Conservation (phyloP, 2,329 filamentous ascomycete genomes). For the Dothidotthia symphoricarpi region DNA sequence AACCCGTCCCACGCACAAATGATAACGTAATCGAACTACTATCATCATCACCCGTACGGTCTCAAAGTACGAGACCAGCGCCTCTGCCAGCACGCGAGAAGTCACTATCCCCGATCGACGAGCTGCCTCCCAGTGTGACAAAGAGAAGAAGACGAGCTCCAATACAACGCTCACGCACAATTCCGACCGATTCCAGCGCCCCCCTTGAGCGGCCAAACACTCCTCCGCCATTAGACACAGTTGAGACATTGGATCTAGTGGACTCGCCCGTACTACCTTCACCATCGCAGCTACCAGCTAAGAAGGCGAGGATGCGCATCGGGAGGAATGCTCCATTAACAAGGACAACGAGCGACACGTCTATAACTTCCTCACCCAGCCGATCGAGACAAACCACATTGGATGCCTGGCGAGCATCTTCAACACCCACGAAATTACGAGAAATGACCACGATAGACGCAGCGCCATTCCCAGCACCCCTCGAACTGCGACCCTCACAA, state of each 20-base stretch:
- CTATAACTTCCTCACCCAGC: constrained; percentile 17
- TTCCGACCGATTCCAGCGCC: constrained; percentile 18
- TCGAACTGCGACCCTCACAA: constrained; percentile 12
- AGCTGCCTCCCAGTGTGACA: constrained; percentile 31
- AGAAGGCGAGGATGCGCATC: constrained; percentile 22
- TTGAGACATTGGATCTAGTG: constrained; percentile 32
- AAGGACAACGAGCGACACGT: constrained; percentile 10
- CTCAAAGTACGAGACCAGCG: background rate
- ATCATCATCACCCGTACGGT: constrained; percentile 29
- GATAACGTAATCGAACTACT: constrained; percentile 26
- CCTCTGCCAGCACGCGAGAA: constrained; percentile 10
- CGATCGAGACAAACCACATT: constrained; percentile 32
- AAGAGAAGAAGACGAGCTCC: constrained; percentile 31
- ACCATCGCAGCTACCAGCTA: constrained; percentile 24
- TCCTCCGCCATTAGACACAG: constrained; percentile 15
- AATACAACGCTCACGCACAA: constrained; percentile 37
- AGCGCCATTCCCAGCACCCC: constrained; percentile 15
- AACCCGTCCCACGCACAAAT: constrained; percentile 2
- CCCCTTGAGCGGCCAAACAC: constrained; percentile 15
- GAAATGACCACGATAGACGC: constrained; percentile 4
- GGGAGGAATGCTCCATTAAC: constrained; percentile 3
- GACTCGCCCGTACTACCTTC: constrained; percentile 23
- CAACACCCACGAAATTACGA: constrained; percentile 24
- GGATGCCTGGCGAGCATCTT: constrained; percentile 31
- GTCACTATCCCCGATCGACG: constrained; percentile 20